Conservation (phyloP, 179 eudicot genomes). For the Amaranthus tricolor region DNA sequence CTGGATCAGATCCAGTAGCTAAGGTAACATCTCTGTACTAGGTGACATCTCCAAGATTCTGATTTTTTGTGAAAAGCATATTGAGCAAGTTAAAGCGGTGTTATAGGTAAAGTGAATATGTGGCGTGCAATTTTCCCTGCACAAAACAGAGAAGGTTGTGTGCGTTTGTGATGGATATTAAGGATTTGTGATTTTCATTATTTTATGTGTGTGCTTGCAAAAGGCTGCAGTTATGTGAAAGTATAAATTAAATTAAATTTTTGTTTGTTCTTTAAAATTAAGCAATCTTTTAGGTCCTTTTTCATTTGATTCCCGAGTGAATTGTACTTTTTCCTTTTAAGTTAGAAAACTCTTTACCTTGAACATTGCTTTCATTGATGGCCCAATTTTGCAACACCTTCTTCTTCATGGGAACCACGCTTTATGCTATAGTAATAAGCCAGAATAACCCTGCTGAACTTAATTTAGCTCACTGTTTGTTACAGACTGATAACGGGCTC, state of each 20-base stretch:
- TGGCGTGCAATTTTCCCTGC: background rate
- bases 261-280: background rate
- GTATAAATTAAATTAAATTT: background rate
- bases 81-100: constrained; percentile 5
- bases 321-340: background rate
- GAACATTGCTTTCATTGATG: background rate
- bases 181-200: background rate
- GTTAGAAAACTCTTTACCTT: background rate
- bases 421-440: background rate
- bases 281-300: background rate
- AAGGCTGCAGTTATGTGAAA: background rate
- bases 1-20: constrained; percentile 62
- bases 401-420: background rate
- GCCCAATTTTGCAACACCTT: background rate
- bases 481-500: background rate
- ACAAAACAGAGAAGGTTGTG: background rate
- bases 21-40: constrained; percentile 50
- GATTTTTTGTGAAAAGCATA: background rate
- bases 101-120: background rate
- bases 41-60: background rate
- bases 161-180: background rate
- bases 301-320: background rate
- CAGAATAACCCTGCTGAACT: background rate
- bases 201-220: background rate
- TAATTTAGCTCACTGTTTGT: background rate